Evolutionary conservation across 306 rosid species (phyloP), one percentile per base, ranked within the genome.

Genomic region (Boehmeria nivea): DNA sequence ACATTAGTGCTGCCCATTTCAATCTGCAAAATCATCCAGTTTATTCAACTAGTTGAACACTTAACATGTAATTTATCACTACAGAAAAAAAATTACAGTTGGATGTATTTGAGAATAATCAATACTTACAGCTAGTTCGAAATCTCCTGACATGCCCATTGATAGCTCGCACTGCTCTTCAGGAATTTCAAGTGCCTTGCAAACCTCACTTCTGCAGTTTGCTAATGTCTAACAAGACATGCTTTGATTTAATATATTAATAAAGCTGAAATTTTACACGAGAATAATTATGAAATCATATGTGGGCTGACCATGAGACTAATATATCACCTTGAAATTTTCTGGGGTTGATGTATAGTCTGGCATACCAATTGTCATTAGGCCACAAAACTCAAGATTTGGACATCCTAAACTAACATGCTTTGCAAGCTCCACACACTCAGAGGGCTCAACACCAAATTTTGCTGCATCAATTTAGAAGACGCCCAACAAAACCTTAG

Each of bases 81-180:
- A 3, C n/a, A n/a, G n/a, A n/a, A 16, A 12, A 0, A 12, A 8
- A 43, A 34, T 38, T 28, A 53, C 20, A 63, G 33, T 14, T 11
- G 31, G 26, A 28, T 76, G 48, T n/a, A n/a, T n/a, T n/a, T n/a
- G n/a, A n/a, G n/a, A n/a, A n/a, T n/a, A n/a, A 31, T 31, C 36
- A 31, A 40, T 40, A 40, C 87, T 91, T 75, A 91, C 99, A 58
- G 99, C 99, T 78, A 51, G 93, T 56, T 91, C 96, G 65, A 87
- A 87, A 69, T 91, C 96, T n/a, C 76, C 77, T 59, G 95, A 83
- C 96, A 91, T 87, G 72, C 99, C 96, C 96, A 91, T 91, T 20
- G 96, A 91, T 57, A 91, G 78, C 50, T 87, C 95, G 49, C 89
- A 87, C 25, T 76, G 83, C 43, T 78, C 91, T 67, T 84, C 96